These are phyloP conservation scores for Cyberlindnera galapagoensis DNA, from an alignment of 805 yeast species.

Conservation along the genomic window DNA sequence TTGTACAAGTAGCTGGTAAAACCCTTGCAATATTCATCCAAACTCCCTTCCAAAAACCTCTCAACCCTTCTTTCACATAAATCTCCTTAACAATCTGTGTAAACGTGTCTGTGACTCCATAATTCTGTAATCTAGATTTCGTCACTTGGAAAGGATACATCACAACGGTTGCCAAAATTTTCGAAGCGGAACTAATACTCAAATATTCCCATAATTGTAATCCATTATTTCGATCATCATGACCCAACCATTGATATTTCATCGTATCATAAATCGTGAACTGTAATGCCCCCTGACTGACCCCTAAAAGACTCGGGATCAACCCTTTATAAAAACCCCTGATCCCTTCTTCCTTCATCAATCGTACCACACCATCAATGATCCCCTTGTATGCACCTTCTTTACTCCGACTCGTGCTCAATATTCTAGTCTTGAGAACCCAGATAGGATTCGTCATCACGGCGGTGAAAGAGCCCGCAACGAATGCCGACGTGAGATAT, in stretches of 20 bases:
- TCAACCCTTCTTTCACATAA: constrained; percentile 44
- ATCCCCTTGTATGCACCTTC: constrained; percentile 54
- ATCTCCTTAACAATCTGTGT: constrained; percentile 32
- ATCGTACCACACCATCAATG: constrained; percentile 44
- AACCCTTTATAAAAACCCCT: constrained; percentile 67
- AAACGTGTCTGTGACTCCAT: constrained; percentile 27
- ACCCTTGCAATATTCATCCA: constrained; percentile 74
- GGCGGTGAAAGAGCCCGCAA: constrained; percentile 74
- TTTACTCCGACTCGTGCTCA: constrained; percentile 27
- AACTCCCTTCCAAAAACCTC: constrained; percentile 80
- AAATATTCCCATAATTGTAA: constrained; percentile 54
- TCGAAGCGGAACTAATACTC: constrained; percentile 59
- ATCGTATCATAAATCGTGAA: constrained; percentile 79
- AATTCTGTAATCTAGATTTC: constrained; percentile 65
- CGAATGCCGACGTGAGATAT: constrained; percentile 48
- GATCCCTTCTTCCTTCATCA: constrained; percentile 51
- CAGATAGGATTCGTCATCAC: constrained; percentile 86
- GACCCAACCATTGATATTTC: constrained; percentile 36
- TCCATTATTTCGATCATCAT: constrained; percentile 14
- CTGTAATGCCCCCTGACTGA: constrained; percentile 85
- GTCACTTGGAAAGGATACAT: constrained; percentile 85
- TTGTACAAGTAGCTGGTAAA: constrained; percentile 88
- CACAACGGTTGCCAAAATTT: constrained; percentile 56
- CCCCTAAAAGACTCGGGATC: constrained; percentile 69
- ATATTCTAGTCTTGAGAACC: constrained; percentile 87